phyloP scores from a whole-genome alignment of 73 alveolate genomes.

The Diophrys appendiculata region DNA sequence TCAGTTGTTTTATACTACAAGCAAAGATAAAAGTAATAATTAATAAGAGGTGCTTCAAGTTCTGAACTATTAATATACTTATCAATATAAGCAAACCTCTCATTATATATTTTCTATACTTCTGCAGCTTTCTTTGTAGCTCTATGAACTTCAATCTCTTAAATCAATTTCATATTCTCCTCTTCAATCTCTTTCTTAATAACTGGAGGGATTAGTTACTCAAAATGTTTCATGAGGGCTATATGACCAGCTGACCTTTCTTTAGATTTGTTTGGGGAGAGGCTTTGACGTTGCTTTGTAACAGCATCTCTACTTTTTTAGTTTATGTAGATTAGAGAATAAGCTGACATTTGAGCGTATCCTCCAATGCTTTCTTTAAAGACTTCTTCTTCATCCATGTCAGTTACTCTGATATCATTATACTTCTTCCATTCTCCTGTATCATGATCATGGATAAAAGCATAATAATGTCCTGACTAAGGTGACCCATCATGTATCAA shows the following conservation, averaged over 20 bases:
- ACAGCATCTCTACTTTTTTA: conserved; percentile 7
- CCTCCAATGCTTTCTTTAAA: conserved; percentile 76
- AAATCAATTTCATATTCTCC: neutral
- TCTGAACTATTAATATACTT: neutral
- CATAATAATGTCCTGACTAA: conserved; percentile 81
- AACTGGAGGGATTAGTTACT: neutral
- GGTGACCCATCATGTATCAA: conserved; percentile 82
- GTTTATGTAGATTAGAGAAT: conserved; percentile 72
- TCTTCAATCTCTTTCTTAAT: neutral
- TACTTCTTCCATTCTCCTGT: conserved; percentile 62
- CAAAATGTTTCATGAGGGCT: neutral
- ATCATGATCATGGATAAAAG: conserved; percentile 64
- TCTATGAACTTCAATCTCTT: neutral
- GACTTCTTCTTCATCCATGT: conserved; percentile 62
- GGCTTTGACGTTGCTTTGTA: neutral
- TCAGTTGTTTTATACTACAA: neutral
- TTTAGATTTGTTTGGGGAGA: neutral
- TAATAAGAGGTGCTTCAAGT: neutral
- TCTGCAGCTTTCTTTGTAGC: neutral
- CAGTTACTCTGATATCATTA: conserved; percentile 75
- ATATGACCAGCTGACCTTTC: neutral
- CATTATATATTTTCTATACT: neutral
- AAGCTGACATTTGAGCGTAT: conserved; percentile 67
- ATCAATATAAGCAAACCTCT: neutral
- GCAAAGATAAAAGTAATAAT: neutral